These are phyloP conservation scores for Orbilia oligospora DNA, from an alignment of 2,329 filamentous ascomycete genomes.

Conservation along the genomic window DNA sequence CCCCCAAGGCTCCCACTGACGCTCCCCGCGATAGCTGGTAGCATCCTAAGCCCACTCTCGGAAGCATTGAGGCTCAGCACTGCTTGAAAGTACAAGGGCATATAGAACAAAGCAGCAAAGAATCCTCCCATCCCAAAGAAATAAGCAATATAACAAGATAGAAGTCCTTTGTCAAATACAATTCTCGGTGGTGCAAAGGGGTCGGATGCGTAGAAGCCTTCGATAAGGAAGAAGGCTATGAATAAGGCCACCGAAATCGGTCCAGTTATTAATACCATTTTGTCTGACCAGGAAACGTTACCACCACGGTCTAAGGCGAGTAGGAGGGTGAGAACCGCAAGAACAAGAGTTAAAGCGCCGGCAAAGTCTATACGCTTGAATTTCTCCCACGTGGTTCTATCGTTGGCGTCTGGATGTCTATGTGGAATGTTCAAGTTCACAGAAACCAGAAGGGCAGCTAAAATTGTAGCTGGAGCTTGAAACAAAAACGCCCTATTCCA, in stretches of 20 bases:
- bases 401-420: constrained; percentile 73
- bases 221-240: constrained; percentile 77
- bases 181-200: constrained; percentile 83
- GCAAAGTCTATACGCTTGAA: constrained; percentile 80
- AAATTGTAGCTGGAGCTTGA: constrained; percentile 78
- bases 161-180: constrained; percentile 77
- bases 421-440: constrained; percentile 74
- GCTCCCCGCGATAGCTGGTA: constrained; percentile 76
- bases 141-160: constrained; percentile 79
- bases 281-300: constrained; percentile 78
- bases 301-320: constrained; percentile 80
- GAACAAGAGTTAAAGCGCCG: constrained; percentile 77
- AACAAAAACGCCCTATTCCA: constrained; percentile 76
- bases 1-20: constrained; percentile 77
- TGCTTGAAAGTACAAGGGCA: constrained; percentile 84
- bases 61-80: constrained; percentile 77
- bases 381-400: constrained; percentile 71
- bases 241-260: constrained; percentile 74
- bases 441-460: constrained; percentile 77
- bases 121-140: constrained; percentile 78
- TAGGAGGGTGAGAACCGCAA: constrained; percentile 77
- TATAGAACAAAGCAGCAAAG: constrained; percentile 77
- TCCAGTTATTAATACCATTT: constrained; percentile 74
- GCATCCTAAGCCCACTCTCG: constrained; percentile 75
- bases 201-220: constrained; percentile 77